phyloP scores from a whole-genome alignment of 257 asterid genomes.

The Solanum ahanhuiri region DNA sequence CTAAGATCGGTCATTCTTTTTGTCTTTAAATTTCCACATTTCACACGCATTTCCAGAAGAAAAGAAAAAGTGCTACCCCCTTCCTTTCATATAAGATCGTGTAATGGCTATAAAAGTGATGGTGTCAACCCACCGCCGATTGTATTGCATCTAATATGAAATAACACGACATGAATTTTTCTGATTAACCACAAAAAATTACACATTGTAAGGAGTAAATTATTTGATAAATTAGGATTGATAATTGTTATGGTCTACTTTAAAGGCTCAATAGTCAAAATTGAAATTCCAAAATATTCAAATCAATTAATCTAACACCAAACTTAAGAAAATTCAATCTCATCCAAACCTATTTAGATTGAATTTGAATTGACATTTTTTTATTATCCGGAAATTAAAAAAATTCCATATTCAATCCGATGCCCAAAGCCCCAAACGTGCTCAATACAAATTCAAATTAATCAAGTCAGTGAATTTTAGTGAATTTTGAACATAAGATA shows the following conservation, averaged over 20 bases:
- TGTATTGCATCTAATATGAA: not conserved
- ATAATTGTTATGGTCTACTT: not conserved
- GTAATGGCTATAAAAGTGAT: not conserved
- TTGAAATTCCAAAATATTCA: not conserved
- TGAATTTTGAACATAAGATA: not conserved
- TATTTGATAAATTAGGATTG: not conserved
- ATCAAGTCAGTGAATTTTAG: not conserved
- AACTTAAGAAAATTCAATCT: not conserved
- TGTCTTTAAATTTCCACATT: not conserved
- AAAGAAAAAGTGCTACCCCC: not conserved
- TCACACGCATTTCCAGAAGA: not conserved
- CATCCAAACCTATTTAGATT: not conserved
- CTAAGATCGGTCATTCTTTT: not conserved
- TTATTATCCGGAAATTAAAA: not conserved
- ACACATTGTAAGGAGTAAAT: not conserved
- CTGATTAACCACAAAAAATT: not conserved
- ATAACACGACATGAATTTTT: not conserved
- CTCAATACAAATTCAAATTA: not conserved
- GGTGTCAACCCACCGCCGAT: not conserved
- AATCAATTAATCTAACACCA: no score
- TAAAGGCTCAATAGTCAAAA: not conserved
- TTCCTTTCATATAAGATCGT: not conserved
- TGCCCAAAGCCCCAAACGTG: not conserved
- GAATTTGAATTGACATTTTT: not conserved
- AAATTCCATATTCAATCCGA: not conserved